Conservation (phyloP, 1,139 yeast genomes). For the Geotrichum cucujoidarum region DNA sequence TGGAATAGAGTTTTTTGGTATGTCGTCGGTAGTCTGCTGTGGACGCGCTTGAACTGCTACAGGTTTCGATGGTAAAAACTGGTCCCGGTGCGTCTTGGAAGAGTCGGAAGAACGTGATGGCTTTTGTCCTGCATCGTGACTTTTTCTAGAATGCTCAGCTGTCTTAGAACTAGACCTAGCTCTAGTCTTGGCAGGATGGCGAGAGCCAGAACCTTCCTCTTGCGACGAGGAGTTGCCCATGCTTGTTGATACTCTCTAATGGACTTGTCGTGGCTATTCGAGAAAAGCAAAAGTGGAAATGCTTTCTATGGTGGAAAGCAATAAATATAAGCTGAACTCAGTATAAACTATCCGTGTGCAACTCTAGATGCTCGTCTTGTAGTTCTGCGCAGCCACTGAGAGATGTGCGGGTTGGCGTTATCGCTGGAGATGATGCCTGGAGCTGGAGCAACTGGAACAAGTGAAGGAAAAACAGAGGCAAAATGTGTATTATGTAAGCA, state of each 20-base stretch:
- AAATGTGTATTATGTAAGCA: no score
- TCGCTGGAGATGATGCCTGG: no score
- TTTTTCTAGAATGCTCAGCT: neutral
- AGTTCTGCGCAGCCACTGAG: no score
- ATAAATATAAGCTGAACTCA: no score
- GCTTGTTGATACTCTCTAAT: neutral
- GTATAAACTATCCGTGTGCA: no score
- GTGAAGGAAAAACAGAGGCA: no score
- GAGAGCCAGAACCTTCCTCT: slow-evolving; percentile 21
- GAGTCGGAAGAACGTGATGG: neutral
- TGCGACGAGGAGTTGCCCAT: slow-evolving; percentile 36
- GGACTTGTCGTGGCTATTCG: no score
- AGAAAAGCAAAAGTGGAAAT: no score
- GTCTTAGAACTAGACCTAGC: slow-evolving; percentile 4
- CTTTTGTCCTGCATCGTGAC: neutral
- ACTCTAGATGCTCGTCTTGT: no score
- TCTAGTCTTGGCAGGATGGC: neutral
- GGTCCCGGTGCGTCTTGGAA: neutral
- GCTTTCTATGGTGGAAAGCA: no score
- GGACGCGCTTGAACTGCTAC: slow-evolving; percentile 7
- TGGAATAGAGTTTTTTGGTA: slow-evolving; percentile 7
- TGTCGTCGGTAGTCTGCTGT: neutral
- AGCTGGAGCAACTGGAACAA: no score
- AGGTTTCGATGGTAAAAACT: neutral
- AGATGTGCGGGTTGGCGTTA: no score